Evolutionary conservation across 1,284 basidiomycete genomes (phyloP), one percentile per base, ranked within the genome.

Genomic region (Microbotryum lychnidis-dioicae): DNA sequence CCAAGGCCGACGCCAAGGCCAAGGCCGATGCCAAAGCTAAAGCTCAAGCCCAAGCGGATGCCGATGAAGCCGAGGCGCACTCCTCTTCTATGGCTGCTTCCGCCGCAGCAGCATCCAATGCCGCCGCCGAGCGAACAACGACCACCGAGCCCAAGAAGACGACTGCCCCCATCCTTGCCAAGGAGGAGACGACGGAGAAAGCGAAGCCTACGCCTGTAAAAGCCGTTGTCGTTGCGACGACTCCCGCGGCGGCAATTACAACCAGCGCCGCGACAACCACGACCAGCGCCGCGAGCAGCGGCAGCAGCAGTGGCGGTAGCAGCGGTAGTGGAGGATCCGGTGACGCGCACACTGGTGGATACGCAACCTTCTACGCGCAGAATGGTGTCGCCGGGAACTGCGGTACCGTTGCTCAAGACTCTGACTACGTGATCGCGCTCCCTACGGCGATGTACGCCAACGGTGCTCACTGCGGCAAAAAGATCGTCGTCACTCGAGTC

Each of bases 391-490:
- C 56, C 20, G 56, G 56, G 2, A 31, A 46, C 33, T 57, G 56
- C 33, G 56, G 56, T 9, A 50, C 21, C 12, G 56, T 57, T 21
- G 20, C 42, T 31, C 5, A 16, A 10, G 56, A 57, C n/a, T 25
- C 46, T 20, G 48, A n/a, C 27, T 37, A 50, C 21, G 48, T 33
- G 33, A 57, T 57, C 45, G 56, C 56, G 16, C 45, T 57, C 18
- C 18, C 42, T 18, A 44, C 23, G 33, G 20, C 9, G 47, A 60
- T 54, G 29, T 64, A 66, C 61, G 74, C 67, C 25, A 67, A 68
- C 27, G 86, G 85, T 12, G 48, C 75, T 16, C 79, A 84, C 68
- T 93, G 90, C 72, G 86, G 86, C 61, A 76, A 50, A 29, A 50
- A 50, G 12, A 48, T 63, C n/a, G 21, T n/a, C 25, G 45, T 62